A percentile compares a stretch with the other conserved stretches of the same genome.
phyloP scores from a whole-genome alignment of 1,284 basidiomycete species.

The Megacollybia platyphylla region DNA sequence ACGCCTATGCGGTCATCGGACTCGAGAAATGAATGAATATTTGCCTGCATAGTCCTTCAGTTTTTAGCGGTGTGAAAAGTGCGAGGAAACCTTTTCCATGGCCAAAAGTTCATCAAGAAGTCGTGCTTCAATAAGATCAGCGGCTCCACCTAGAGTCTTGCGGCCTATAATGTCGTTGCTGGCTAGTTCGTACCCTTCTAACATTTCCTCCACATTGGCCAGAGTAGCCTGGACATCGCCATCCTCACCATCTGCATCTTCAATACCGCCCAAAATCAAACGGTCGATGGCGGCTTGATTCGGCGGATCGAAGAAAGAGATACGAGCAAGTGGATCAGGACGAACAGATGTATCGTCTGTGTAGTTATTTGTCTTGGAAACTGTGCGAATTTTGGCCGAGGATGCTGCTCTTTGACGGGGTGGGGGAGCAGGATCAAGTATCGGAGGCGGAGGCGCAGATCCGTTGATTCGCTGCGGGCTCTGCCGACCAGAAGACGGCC shows the following conservation, averaged over 20 bases:
- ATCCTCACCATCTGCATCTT: conserved; percentile 50
- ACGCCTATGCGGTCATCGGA: conserved; percentile 77
- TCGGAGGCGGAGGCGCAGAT: not conserved
- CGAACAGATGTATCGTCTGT: conserved; percentile 19
- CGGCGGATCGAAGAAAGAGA: conserved; percentile 69
- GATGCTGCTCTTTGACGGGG: conserved; percentile 15
- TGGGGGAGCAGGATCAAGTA: conserved; percentile 14
- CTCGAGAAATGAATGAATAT: conserved; percentile 95
- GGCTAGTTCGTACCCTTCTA: conserved; percentile 96
- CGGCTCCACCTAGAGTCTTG: conserved; percentile 56
- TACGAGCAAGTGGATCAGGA: conserved; percentile 52
- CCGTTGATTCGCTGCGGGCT: conserved; percentile 2
- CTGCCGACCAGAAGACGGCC: not conserved
- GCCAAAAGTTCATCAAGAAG: conserved; percentile 81
- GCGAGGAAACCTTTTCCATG: conserved; percentile 64
- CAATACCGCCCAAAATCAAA: conserved; percentile 44
- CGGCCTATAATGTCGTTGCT: conserved; percentile 55
- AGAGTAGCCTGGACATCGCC: conserved; percentile 73
- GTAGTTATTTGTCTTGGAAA: not conserved
- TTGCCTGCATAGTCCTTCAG: conserved; percentile 46
- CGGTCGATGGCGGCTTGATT: conserved; percentile 69
- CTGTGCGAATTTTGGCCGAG: conserved; percentile 6
- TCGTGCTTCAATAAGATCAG: conserved; percentile 80
- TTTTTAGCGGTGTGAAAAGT: not conserved
- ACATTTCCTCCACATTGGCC: conserved; percentile 92